These are phyloP conservation scores for Akanthomyces dipterigenus DNA, from an alignment of 2,329 filamentous ascomycete species.

Conservation along the genomic window DNA sequence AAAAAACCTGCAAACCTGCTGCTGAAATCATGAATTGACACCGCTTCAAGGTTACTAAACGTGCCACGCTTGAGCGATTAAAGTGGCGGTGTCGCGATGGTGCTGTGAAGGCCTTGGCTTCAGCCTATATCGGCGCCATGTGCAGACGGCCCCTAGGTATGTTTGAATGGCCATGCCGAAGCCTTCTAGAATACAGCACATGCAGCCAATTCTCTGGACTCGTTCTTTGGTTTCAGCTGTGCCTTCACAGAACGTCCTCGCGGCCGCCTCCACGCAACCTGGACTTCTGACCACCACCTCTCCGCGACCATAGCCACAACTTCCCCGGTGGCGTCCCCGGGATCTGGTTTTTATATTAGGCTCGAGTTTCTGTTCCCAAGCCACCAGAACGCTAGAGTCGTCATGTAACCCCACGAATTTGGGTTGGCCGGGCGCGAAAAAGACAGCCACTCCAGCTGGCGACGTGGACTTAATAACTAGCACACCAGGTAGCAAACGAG, in stretches of 20 bases:
- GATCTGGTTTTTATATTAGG: conserved; percentile 1
- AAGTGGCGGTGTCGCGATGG: neutral
- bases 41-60: neutral
- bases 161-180: neutral
- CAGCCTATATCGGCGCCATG: neutral
- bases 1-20: neutral
- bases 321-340: neutral
- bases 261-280: too few relatives aligned
- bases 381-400: neutral
- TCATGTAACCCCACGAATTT: neutral
- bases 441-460: neutral
- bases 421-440: neutral
- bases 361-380: neutral
- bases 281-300: neutral
- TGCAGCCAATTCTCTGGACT: neutral
- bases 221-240: neutral
- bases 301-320: neutral
- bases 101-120: neutral
- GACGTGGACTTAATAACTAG: too few relatives aligned
- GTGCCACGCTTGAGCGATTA: neutral
- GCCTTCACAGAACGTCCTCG: too few relatives aligned
- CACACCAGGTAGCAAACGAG: too few relatives aligned
- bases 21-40: too few relatives aligned
- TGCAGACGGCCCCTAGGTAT: neutral
- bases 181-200: neutral